phyloP scores from a whole-genome alignment of 352 stramenopile genomes.

The Stephanocyclus meneghinianus region DNA sequence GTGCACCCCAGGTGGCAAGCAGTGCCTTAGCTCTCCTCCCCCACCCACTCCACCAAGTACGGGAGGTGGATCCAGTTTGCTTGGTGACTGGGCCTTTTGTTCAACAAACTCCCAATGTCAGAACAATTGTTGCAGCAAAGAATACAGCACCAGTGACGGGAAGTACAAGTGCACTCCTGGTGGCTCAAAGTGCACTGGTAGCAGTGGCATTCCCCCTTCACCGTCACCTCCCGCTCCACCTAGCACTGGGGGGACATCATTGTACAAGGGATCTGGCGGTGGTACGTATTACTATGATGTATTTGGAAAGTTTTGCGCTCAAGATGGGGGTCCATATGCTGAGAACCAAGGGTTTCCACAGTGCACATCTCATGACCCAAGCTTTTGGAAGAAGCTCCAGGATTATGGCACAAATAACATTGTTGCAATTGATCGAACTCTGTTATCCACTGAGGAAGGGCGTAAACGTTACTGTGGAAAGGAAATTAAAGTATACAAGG shows the following conservation, averaged over 20 bases:
- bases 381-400: conserved; percentile 8
- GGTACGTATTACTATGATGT: conserved; percentile 20
- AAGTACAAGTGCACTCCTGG: too few species aligned
- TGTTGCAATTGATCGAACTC: conserved; percentile 15
- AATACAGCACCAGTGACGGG: too few species aligned
- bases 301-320: background rate
- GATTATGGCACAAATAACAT: conserved; percentile 19
- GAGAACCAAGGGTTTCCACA: background rate
- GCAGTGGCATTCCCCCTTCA: too few species aligned
- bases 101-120: too few species aligned
- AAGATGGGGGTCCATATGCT: background rate
- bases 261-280: background rate
- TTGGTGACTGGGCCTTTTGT: too few species aligned
- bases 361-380: conserved; percentile 1
- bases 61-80: too few species aligned
- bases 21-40: too few species aligned
- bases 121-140: too few species aligned
- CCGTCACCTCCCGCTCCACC: too few species aligned
- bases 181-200: too few species aligned
- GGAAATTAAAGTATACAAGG: conserved; percentile 11
- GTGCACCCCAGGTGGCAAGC: too few species aligned
- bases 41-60: too few species aligned
- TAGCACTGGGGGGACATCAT: background rate
- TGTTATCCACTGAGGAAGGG: conserved; percentile 2
- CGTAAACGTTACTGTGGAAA: conserved; percentile 15